phyloP scores from a whole-genome alignment of 1,284 basidiomycete species.

The Tylopilus orsonianus region DNA sequence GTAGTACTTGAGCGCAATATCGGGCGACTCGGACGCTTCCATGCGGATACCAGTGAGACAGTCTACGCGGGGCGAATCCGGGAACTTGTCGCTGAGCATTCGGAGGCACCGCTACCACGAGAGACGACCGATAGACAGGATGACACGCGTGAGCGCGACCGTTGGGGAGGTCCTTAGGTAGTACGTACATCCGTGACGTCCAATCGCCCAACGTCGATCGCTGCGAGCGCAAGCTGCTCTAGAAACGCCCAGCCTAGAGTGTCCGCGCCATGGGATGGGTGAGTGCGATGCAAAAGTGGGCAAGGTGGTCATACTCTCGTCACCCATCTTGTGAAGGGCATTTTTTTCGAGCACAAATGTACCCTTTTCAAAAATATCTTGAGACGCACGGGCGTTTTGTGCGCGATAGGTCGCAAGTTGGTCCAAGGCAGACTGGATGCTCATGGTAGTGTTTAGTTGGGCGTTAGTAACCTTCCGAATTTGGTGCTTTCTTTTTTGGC shows the following conservation, averaged over 20 bases:
- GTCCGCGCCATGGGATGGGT: background rate
- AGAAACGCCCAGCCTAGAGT: constrained; percentile 78
- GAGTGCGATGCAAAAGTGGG: background rate
- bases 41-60: constrained; percentile 84
- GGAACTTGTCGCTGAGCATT: constrained; percentile 71
- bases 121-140: constrained; percentile 18
- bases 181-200: constrained; percentile 80
- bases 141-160: constrained; percentile 11
- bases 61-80: constrained; percentile 79
- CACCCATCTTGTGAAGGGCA: constrained; percentile 49
- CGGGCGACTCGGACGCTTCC: constrained; percentile 71
- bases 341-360: constrained; percentile 55
- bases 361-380: constrained; percentile 69
- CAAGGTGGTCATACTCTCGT: constrained; percentile 65
- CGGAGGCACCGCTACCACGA: constrained; percentile 69
- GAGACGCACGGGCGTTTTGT: constrained; percentile 68
- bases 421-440: constrained; percentile 56
- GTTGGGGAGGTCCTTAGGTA: background rate
- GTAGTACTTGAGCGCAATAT: constrained; percentile 69
- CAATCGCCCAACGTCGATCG: constrained; percentile 78
- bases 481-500: too few species aligned
- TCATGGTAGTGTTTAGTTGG: constrained; percentile 37
- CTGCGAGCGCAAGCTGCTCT: constrained; percentile 86
- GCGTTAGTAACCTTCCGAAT: too few species aligned
- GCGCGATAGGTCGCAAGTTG: constrained; percentile 68